These are phyloP conservation scores for Kodamaea fungicola DNA, from an alignment of 1,139 yeast species.

Conservation along the genomic window DNA sequence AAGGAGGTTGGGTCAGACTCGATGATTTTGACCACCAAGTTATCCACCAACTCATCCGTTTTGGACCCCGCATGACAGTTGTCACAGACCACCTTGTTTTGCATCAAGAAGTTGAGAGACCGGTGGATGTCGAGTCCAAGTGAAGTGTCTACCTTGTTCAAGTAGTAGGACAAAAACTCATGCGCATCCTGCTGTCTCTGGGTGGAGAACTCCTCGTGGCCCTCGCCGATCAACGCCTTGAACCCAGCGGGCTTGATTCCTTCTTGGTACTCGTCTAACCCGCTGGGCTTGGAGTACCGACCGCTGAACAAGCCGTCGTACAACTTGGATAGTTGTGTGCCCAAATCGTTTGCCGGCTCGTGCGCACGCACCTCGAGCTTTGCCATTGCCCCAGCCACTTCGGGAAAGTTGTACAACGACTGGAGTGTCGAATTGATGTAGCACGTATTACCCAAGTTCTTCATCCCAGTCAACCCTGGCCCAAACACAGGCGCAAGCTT, in stretches of 20 bases:
- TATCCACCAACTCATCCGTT: constrained; percentile 59
- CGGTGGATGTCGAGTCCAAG: constrained; percentile 42
- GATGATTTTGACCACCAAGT: constrained; percentile 58
- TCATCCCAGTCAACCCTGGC: constrained; percentile 70
- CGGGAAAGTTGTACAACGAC: constrained; percentile 41
- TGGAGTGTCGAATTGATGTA: constrained; percentile 83
- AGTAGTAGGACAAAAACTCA: constrained; percentile 73
- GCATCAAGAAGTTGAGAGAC: constrained; percentile 60
- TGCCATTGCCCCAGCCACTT: constrained; percentile 39
- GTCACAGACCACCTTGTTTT: constrained; percentile 62
- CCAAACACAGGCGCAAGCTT: constrained; percentile 65
- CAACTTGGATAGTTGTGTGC: constrained; percentile 70
- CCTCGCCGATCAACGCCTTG: constrained; percentile 71
- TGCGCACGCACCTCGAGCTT: constrained; percentile 18
- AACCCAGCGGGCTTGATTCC: constrained; percentile 79
- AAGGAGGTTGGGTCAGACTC: constrained; percentile 47
- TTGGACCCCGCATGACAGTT: constrained; percentile 62
- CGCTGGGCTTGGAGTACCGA: constrained; percentile 58
- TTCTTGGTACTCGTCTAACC: constrained; percentile 54
- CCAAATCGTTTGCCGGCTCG: constrained; percentile 63
- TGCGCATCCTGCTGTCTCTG: constrained; percentile 94
- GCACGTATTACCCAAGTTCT: constrained; percentile 91
- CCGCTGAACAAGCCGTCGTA: constrained; percentile 81
- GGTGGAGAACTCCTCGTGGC: constrained; percentile 78
- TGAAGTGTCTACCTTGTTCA: constrained; percentile 62